These are phyloP conservation scores for Quercus mongolica DNA, from an alignment of 306 rosid species.

Conservation along the genomic window DNA sequence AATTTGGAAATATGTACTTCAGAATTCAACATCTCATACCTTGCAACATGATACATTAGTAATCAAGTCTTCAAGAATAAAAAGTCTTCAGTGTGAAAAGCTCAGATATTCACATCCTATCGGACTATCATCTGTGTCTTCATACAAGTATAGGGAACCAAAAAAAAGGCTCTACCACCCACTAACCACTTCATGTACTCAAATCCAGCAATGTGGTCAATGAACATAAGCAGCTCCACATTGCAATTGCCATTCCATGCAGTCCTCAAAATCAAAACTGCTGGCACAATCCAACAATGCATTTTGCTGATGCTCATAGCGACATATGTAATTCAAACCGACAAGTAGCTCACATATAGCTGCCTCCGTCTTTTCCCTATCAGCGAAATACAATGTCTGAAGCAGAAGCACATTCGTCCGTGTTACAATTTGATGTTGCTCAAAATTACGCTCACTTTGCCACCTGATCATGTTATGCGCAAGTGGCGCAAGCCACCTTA, in stretches of 20 bases:
- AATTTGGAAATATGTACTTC: constrained; percentile 27
- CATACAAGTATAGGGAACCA: constrained; percentile 22
- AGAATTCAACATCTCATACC: constrained; percentile 28
- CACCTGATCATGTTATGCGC: constrained; percentile 95
- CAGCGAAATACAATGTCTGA: constrained; percentile 85
- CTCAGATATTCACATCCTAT: constrained; percentile 41
- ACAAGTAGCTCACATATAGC: constrained; percentile 80
- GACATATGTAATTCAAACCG: constrained; percentile 91
- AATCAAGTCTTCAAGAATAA: constrained; percentile 29
- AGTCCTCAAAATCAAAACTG: constrained; percentile 90
- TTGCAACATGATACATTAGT: constrained; percentile 35
- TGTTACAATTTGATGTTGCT: constrained; percentile 71
- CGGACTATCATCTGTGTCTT: constrained; percentile 18
- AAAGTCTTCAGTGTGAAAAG: constrained; percentile 32
- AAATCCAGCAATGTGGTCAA: constrained; percentile 36
- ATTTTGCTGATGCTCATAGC: constrained; percentile 91
- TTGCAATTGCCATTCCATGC: constrained; percentile 83
- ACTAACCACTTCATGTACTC: constrained; percentile 26
- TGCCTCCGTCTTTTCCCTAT: constrained; percentile 75
- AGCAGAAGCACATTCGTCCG: constrained; percentile 75
- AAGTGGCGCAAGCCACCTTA: constrained; percentile 77
- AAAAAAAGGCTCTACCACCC: constrained; percentile 33
- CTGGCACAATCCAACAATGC: constrained; percentile 84
- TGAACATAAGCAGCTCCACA: constrained; percentile 52
- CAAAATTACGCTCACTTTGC: constrained; percentile 93